phyloP scores from a whole-genome alignment of 1,284 basidiomycete species.

The Apiotrichum gamsii region DNA sequence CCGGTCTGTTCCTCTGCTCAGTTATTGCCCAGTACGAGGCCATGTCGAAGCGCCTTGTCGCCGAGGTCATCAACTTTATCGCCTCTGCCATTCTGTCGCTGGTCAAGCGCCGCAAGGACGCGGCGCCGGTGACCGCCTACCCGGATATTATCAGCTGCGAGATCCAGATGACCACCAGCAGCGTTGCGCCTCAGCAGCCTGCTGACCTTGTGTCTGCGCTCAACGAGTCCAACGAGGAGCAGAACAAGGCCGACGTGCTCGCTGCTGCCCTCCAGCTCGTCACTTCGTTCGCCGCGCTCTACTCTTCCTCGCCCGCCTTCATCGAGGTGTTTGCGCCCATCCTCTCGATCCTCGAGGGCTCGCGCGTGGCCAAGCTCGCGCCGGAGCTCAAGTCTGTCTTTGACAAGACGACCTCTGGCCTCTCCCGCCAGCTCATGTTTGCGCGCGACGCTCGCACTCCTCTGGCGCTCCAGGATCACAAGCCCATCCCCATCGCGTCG shows the following conservation, averaged over 20 bases:
- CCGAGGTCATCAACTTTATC: slow-evolving; percentile 82
- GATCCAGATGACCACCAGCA: slow-evolving; percentile 8
- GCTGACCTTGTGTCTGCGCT: slow-evolving; percentile 23
- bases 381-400: slow-evolving; percentile 55
- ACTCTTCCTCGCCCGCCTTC: slow-evolving; percentile 71
- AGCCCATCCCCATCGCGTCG: slow-evolving; percentile 89
- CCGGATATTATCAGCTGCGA: slow-evolving; percentile 25
- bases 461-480: slow-evolving; percentile 84
- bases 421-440: slow-evolving; percentile 65
- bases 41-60: slow-evolving; percentile 77
- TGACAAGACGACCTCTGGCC: slow-evolving; percentile 47
- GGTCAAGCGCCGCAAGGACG: slow-evolving; percentile 53
- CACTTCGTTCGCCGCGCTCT: slow-evolving; percentile 63
- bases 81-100: slow-evolving; percentile 66
- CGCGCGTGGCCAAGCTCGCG: slow-evolving; percentile 54
- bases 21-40: slow-evolving; percentile 70
- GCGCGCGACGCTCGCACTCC: slow-evolving; percentile 66
- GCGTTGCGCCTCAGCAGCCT: slow-evolving; percentile 24
- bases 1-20: slow-evolving; percentile 83
- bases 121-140: slow-evolving; percentile 48
- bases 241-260: slow-evolving; percentile 50
- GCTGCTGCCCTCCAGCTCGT: slow-evolving; percentile 60
- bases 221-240: slow-evolving; percentile 49
- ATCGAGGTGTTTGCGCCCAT: slow-evolving; percentile 75
- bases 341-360: slow-evolving; percentile 54